Evolutionary conservation across 768 basidiomycete genomes (phyloP).

Genomic region (Tricholoma furcatifolium): DNA sequence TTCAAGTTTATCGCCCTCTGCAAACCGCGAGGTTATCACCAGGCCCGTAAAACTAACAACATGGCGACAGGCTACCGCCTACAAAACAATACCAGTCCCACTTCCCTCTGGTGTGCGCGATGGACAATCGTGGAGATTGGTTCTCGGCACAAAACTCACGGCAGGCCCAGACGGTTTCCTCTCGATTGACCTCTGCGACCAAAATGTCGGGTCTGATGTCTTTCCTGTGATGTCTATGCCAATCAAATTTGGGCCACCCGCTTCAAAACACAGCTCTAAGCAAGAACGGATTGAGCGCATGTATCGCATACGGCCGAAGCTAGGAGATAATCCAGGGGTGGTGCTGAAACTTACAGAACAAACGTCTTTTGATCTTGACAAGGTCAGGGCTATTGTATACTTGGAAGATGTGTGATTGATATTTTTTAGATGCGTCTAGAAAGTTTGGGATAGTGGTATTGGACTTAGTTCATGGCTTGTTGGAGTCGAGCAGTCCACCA

Average conservation of each 20-base stretch:
- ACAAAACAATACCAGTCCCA: constrained; percentile 72
- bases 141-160: constrained; percentile 44
- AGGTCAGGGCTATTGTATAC: constrained; percentile 49
- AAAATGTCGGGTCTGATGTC: constrained; percentile 40
- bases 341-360: constrained; percentile 65
- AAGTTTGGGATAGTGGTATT: constrained; percentile 96
- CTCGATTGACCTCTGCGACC: constrained; percentile 41
- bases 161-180: constrained; percentile 18
- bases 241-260: constrained; percentile 38
- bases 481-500: constrained; percentile 23
- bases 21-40: constrained; percentile 27
- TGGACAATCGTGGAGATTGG: constrained; percentile 65
- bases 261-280: constrained; percentile 38
- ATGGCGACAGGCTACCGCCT: constrained; percentile 65
- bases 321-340: constrained; percentile 17
- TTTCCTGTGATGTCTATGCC: constrained; percentile 74
- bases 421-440: constrained; percentile 50
- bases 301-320: constrained; percentile 37
- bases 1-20: constrained; percentile 4
- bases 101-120: constrained; percentile 51
- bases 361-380: constrained; percentile 90
- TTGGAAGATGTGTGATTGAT: constrained; percentile 13
- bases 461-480: constrained; percentile 81
- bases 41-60: constrained; percentile 67
- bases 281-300: constrained; percentile 68